phyloP scores from a whole-genome alignment of 257 asterid genomes.

The Scutellaria barbata region DNA sequence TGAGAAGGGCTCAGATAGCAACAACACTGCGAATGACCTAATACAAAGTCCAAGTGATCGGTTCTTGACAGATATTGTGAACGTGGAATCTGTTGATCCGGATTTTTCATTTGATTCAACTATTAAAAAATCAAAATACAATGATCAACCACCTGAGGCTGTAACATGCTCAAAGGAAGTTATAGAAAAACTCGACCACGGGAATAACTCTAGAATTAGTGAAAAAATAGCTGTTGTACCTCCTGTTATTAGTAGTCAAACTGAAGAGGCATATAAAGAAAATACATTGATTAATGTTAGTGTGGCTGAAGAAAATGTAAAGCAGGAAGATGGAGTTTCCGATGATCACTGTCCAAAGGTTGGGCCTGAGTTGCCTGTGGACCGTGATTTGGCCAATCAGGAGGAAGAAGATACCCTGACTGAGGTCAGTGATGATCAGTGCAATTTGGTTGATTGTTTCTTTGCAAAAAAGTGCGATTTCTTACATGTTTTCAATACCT shows the following conservation, averaged over 20 bases:
- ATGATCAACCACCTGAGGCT: constrained; percentile 22
- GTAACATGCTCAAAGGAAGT: constrained; percentile 21
- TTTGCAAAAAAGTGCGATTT: background rate
- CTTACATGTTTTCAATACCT: background rate
- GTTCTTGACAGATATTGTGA: constrained; percentile 30
- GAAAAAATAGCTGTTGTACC: constrained; percentile 20
- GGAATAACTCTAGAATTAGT: constrained; percentile 16
- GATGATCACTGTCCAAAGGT: constrained; percentile 19
- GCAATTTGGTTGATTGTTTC: constrained; percentile 17
- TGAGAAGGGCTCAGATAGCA: constrained; percentile 30
- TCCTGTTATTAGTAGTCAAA: constrained; percentile 23
- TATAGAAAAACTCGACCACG: background rate
- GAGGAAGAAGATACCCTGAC: background rate
- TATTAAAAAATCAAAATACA: constrained; percentile 14
- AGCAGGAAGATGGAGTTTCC: constrained; percentile 27
- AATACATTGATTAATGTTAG: constrained; percentile 2
- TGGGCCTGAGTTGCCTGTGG: constrained; percentile 31
- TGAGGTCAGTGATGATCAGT: constrained; percentile 32
- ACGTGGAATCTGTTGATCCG: constrained; percentile 25
- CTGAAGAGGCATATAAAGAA: constrained; percentile 23
- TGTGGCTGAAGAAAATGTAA: constrained; percentile 22
- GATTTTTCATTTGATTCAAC: constrained; percentile 26
- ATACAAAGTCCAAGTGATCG: constrained; percentile 23
- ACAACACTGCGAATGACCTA: constrained; percentile 27
- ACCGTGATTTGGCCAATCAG: constrained; percentile 17